Evolutionary conservation across 495 filamentous ascomycete species (phyloP).

Genomic region (Xylaria intraflava): DNA sequence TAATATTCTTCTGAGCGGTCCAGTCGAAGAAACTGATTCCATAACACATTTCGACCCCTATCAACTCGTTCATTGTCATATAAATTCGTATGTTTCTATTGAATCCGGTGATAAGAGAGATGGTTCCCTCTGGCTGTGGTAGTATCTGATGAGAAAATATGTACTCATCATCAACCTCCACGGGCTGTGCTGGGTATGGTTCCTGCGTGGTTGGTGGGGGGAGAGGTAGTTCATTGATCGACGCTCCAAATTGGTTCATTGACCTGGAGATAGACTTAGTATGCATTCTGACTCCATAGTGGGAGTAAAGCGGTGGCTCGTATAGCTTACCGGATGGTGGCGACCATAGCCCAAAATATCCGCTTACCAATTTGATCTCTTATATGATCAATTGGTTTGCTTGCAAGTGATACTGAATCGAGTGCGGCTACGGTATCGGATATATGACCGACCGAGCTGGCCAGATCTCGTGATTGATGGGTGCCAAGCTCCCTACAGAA

Average conservation of each 20-base stretch:
- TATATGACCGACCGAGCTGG: neutral
- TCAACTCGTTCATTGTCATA: constrained; percentile 59
- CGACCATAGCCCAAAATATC: constrained; percentile 71
- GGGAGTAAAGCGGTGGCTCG: neutral
- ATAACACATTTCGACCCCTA: constrained; percentile 66
- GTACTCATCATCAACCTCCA: constrained; percentile 73
- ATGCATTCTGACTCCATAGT: constrained; percentile 1
- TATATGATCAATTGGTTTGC: constrained; percentile 53
- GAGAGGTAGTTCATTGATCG: constrained; percentile 56
- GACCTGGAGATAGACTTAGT: constrained; percentile 34
- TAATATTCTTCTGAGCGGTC: constrained; percentile 58
- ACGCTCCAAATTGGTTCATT: constrained; percentile 62
- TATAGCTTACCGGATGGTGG: constrained; percentile 49
- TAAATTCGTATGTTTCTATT: constrained; percentile 69
- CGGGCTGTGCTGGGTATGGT: constrained; percentile 72
- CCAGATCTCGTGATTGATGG: constrained; percentile 12
- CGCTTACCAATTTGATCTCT: constrained; percentile 71
- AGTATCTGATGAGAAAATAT: constrained; percentile 57
- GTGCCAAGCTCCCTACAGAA: constrained; percentile 60
- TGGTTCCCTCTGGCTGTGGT: constrained; percentile 52
- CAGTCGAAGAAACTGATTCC: constrained; percentile 65
- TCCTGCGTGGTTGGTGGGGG: constrained; percentile 64
- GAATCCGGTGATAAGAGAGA: constrained; percentile 66
- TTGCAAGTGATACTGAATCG: constrained; percentile 26
- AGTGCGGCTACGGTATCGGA: constrained; percentile 4